phyloP scores from a whole-genome alignment of 2,329 filamentous ascomycete species.

The Cercospora sojina region DNA sequence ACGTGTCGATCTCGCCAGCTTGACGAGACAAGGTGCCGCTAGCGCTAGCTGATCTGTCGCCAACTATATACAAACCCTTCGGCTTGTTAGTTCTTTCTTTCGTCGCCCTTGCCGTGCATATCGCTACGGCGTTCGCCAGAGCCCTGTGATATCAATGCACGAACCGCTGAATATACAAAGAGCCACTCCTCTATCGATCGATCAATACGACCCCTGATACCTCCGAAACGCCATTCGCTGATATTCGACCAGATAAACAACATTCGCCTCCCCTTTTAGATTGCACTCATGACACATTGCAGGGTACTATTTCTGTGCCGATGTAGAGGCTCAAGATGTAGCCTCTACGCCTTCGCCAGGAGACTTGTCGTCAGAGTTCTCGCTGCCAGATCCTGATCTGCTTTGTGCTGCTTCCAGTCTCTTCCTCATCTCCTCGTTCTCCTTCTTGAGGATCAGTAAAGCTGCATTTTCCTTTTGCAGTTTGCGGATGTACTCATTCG shows the following conservation, averaged over 20 bases:
- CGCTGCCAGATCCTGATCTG: slow-evolving; percentile 1
- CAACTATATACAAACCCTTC: background rate
- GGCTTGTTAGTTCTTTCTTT: background rate
- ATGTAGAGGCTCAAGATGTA: background rate
- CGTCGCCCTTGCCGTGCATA: background rate
- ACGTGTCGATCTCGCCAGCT: slow-evolving; percentile 47
- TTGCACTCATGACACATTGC: background rate
- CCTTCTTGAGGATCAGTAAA: slow-evolving; percentile 30
- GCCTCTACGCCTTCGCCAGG: slow-evolving; percentile 5
- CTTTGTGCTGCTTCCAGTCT: slow-evolving; percentile 22
- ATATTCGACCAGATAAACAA: background rate
- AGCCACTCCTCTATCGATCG: background rate
- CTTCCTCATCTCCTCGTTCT: slow-evolving; percentile 35
- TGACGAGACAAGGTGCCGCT: slow-evolving; percentile 23
- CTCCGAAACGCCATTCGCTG: background rate
- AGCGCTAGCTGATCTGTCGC: background rate
- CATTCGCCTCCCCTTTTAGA: background rate
- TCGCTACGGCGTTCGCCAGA: background rate
- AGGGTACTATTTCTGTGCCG: background rate
- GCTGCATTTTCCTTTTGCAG: slow-evolving; percentile 63
- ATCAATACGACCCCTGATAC: background rate
- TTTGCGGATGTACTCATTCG: slow-evolving; percentile 90
- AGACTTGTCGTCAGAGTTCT: slow-evolving; percentile 5
- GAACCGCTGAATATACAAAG: background rate
- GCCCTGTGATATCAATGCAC: background rate